These are phyloP conservation scores for Pseudogymnoascus sp. DNA, from an alignment of 2,329 filamentous ascomycete species.

Conservation along the genomic window DNA sequence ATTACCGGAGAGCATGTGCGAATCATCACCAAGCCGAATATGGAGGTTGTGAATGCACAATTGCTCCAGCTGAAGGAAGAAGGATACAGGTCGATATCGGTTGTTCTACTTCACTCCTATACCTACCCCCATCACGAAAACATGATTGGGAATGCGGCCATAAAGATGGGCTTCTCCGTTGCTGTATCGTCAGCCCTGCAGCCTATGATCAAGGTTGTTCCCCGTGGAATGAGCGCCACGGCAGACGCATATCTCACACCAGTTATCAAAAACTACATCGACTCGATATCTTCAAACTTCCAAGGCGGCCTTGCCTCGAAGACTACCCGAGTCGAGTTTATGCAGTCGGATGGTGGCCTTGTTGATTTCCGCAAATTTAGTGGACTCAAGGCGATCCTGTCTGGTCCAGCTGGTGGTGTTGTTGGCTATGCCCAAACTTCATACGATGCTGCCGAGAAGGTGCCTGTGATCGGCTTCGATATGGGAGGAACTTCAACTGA, in stretches of 20 bases:
- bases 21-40: constrained; percentile 48
- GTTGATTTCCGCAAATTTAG: constrained; percentile 50
- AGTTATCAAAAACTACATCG: constrained; percentile 60
- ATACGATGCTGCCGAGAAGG: constrained; percentile 56
- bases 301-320: constrained; percentile 52
- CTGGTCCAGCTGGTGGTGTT: constrained; percentile 60
- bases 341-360: constrained; percentile 44
- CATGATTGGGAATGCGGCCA: constrained; percentile 51
- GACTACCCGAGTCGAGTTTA: constrained; percentile 62
- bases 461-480: constrained; percentile 63
- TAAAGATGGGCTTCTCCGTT: constrained; percentile 57
- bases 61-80: constrained; percentile 51
- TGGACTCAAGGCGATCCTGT: constrained; percentile 56
- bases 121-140: constrained; percentile 60
- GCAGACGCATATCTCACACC: constrained; percentile 65
- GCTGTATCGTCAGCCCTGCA: constrained; percentile 58
- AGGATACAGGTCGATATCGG: constrained; percentile 55
- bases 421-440: constrained; percentile 59
- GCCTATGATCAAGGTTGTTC: constrained; percentile 66
- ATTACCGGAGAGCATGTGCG: constrained; percentile 57
- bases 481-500: constrained; percentile 64
- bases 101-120: constrained; percentile 63
- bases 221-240: constrained; percentile 57
- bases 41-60: constrained; percentile 29
- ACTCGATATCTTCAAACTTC: constrained; percentile 57